Base-by-base conservation (phyloP, 1,139 yeast genomes). In the Sugiyamaella neomexicana region DNA sequence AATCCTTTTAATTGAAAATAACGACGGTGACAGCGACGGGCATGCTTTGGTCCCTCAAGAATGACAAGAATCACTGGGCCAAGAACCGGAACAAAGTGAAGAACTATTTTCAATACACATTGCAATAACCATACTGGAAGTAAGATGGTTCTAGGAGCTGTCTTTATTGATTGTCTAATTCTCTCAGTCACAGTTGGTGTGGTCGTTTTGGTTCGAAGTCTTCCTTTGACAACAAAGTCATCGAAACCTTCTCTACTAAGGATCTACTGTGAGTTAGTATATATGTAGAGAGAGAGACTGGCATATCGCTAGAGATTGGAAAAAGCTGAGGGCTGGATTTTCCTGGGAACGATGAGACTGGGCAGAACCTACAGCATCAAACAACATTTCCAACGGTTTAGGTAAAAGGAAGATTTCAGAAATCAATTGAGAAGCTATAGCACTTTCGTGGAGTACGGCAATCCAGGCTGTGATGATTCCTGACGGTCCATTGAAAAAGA, bases 1-100 rank as follows among this genome's bases (percentile, higher is more conserved):
- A 75, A 79, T 1, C 82, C 84, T 63, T 82, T 83, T 47, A 86
- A 72, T 36, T 77, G 77, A 62, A 81, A 86, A 65, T 85, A 86
- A 46, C 91, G 72, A 12, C 72, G 65, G 56, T 85, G 90, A 15
- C 81, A 76, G 48, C 73, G 72, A 52, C 77, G 72, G 0, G 86
- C 91, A 49, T 80, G 79, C 25, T 80, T 72, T 0, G 88, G 83
- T 1, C 89, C 85, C 53, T 79, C 80, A 16, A 84, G 58, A 3
- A 82, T 59, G 12, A 84, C 72, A 5, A 81, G 76, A 9, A 83
- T 47, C 2, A 80, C 46, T 0, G 90, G 88, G 0, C 93, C 95
- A 10, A 82, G 43, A 6, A 85, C 54, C 0, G 95, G 95, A 10
- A 86, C 72, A 54, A 79, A 72, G 31, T 80, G 78, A 20, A 85